phyloP scores from a whole-genome alignment of 345 rosid species.

The Mangifera indica region DNA sequence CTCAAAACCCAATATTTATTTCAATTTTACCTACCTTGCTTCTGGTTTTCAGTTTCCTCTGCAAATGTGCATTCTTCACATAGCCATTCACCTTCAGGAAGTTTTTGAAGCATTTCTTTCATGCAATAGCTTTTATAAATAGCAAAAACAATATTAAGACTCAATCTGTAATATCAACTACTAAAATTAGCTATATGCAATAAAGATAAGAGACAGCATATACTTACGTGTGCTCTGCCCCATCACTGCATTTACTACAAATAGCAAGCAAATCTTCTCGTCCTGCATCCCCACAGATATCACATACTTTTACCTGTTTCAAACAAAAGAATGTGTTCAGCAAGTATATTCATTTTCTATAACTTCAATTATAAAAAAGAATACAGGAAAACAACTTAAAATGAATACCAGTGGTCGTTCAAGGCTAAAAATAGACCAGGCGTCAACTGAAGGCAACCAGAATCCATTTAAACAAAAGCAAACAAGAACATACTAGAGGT shows the following conservation, averaged over 20 bases:
- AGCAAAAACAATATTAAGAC: slow-evolving; percentile 21
- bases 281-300: slow-evolving; percentile 99
- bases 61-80: slow-evolving; percentile 92
- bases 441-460: slow-evolving; percentile 9
- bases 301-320: slow-evolving; percentile 96
- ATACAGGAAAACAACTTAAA: not conserved
- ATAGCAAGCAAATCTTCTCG: slow-evolving; percentile 95
- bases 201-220: slow-evolving; percentile 8
- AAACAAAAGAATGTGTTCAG: slow-evolving; percentile 19
- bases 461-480: not conserved
- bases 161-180: slow-evolving; percentile 8
- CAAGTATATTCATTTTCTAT: slow-evolving; percentile 6
- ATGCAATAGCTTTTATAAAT: slow-evolving; percentile 81
- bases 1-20: slow-evolving; percentile 8
- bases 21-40: slow-evolving; percentile 58
- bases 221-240: slow-evolving; percentile 99
- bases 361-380: no score
- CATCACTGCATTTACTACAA: slow-evolving; percentile 90
- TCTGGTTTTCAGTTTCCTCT: slow-evolving; percentile 65
- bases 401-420: not conserved
- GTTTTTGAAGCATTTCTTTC: slow-evolving; percentile 76
- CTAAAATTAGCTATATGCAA: slow-evolving; percentile 13
- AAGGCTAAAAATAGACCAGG: not conserved
- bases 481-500: not conserved
- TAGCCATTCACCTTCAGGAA: slow-evolving; percentile 92